Percentiles rank a stretch among this genome's conserved stretches.
Conservation (phyloP, 805 yeast species). For the Scheffersomyces lignosus region DNA sequence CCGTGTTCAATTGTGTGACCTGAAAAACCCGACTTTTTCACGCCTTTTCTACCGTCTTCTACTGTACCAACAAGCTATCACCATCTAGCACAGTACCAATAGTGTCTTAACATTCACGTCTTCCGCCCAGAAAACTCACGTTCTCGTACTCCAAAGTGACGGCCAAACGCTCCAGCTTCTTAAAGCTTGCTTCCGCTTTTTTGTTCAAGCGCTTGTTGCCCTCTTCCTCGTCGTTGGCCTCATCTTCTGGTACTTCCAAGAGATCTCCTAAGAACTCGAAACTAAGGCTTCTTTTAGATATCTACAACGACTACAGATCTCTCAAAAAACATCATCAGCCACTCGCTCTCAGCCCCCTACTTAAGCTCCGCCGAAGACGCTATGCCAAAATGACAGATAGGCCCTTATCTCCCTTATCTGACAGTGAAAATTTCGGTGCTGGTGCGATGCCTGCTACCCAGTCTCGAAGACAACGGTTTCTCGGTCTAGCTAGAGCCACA, state of each 20-base stretch:
- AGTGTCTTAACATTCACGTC: too few species aligned
- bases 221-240: conserved; percentile 4
- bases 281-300: conserved; percentile 26
- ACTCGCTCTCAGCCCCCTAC: conserved; percentile 13
- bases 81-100: too few species aligned
- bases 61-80: too few species aligned
- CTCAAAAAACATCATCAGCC: conserved; percentile 17
- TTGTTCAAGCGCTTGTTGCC: conserved; percentile 11
- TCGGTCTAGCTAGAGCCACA: conserved; percentile 54
- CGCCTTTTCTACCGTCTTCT: too few species aligned
- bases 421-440: too few species aligned
- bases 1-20: too few species aligned
- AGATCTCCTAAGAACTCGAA: conserved; percentile 16
- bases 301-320: conserved; percentile 33
- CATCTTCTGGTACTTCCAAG: not conserved
- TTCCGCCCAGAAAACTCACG: too few species aligned
- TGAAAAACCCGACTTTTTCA: too few species aligned
- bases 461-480: conserved; percentile 46
- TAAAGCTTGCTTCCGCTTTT: conserved; percentile 20
- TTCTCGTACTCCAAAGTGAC: conserved; percentile 19
- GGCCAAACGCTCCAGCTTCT: conserved; percentile 10
- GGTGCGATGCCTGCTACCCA: too few species aligned
- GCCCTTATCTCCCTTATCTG: not conserved
- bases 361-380: conserved; percentile 12
- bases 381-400: conserved; percentile 15